Conservation (phyloP, 495 filamentous ascomycete species). For the Neurospora discreta region DNA sequence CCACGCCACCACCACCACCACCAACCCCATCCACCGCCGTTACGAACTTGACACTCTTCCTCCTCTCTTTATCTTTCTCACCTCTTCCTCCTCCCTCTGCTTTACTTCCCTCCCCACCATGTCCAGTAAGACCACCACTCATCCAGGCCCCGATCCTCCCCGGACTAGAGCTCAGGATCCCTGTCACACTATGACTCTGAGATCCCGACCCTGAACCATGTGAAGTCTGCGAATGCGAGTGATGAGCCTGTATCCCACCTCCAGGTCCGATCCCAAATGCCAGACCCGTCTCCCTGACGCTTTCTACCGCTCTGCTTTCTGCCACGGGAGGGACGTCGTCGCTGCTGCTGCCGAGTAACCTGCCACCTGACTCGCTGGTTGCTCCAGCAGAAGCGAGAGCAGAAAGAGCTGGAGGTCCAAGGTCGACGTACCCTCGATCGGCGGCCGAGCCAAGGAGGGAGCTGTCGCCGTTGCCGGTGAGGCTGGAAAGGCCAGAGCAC, state of each 20-base stretch:
- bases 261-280: neutral
- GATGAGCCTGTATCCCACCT: neutral
- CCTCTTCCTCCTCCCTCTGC: conserved; percentile 23
- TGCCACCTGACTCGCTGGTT: neutral
- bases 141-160: conserved; percentile 15
- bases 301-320: conserved; percentile 45
- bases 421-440: neutral
- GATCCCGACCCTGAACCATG: neutral
- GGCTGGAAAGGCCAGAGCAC: neutral
- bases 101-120: conserved; percentile 15
- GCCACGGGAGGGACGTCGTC: conserved; percentile 19
- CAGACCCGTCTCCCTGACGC: conserved; percentile 25
- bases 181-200: conserved; percentile 1
- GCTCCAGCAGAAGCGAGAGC: neutral
- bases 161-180: conserved; percentile 36
- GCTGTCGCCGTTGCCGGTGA: neutral
- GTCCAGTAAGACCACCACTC: neutral
- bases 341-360: neutral
- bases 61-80: conserved; percentile 30
- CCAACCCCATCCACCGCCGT: conserved; percentile 9
- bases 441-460: neutral
- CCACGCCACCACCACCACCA: neutral
- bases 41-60: conserved; percentile 46
- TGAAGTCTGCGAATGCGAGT: neutral
- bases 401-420: neutral